Base-by-base conservation (phyloP, 2,329 filamentous ascomycete species). In the Aspergillus piperis region DNA sequence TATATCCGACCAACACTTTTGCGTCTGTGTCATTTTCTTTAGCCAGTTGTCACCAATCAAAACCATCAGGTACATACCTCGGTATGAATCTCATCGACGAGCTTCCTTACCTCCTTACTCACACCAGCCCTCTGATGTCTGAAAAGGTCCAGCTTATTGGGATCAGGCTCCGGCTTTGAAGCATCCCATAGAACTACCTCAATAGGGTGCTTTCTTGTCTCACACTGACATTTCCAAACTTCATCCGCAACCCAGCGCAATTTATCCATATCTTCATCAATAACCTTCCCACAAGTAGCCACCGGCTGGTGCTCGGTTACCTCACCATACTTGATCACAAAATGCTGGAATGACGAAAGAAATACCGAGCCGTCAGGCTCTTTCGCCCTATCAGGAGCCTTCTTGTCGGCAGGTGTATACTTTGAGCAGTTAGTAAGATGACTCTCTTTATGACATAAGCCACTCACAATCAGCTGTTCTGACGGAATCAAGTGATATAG, bases 151-250 rank as follows among this genome's bases (percentile, higher is more conserved):
- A 36, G 32, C 11, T 15, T 13, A 36, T 47, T 48, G 8, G 23
- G 17, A 8, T 19, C 39, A 3, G 62, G 62, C 27, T 64, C 59
- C 3, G 62, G 54, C 39, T 44, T n/a, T 1, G 54, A 39, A 2
- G 57, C 62, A 52, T 62, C 62, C 62, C 62, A 64, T n/a, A 64
- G 48, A 32, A 64, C 32, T 8, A 58, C 62, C 36, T 64, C 62
- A 38, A 54, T 64, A 11, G 53, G 38, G 8, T 62, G 32, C 11
- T 61, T 60, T 15, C 57, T 56, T 7, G 48, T 51, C 17, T 59
- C 39, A 23, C 27, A 25, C 10, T 53, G 52, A 4, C 19, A 38
- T 51, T 54, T 41, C 59, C 62, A 62, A 11, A 62, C 21, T 17
- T 39, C 32, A 3, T 54, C 38, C 8, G 56, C 62, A 21, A 53